Evolutionary conservation across 768 basidiomycete genomes (phyloP).

Genomic region (Naganishia antarctica): DNA sequence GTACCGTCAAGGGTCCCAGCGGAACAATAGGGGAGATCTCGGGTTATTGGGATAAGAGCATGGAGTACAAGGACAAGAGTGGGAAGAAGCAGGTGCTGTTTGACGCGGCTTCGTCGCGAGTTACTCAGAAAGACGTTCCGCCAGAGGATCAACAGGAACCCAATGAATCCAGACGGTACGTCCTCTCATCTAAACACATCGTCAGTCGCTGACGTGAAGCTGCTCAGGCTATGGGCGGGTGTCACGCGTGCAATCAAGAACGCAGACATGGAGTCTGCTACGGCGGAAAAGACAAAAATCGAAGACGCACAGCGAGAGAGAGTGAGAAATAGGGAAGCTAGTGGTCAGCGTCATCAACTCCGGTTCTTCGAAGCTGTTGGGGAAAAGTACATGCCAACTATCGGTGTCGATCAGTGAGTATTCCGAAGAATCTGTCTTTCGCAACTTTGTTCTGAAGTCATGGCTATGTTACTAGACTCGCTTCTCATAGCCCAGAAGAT

Average conservation of each 20-base stretch:
- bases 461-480: slow-evolving; percentile 24
- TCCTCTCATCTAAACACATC: slow-evolving; percentile 23
- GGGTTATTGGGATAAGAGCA: slow-evolving; percentile 83
- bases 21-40: slow-evolving; percentile 74
- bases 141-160: slow-evolving; percentile 81
- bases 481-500: slow-evolving; percentile 56
- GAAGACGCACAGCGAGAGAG: slow-evolving; percentile 87
- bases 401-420: slow-evolving; percentile 52
- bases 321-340: slow-evolving; percentile 68
- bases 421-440: slow-evolving; percentile 18
- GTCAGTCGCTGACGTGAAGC: background rate
- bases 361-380: slow-evolving; percentile 74
- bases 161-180: slow-evolving; percentile 79
- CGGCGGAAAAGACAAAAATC: slow-evolving; percentile 77
- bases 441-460: slow-evolving; percentile 52
- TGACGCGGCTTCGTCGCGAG: slow-evolving; percentile 68
- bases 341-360: slow-evolving; percentile 63
- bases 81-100: slow-evolving; percentile 73
- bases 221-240: slow-evolving; percentile 66
- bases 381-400: slow-evolving; percentile 76
- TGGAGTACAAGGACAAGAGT: slow-evolving; percentile 76
- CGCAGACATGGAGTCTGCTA: slow-evolving; percentile 93
- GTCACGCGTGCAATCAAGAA: slow-evolving; percentile 77
- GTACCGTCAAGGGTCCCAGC: slow-evolving; percentile 64
- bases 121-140: slow-evolving; percentile 76